Evolutionary conservation across 2,329 filamentous ascomycete species (phyloP).

Genomic region (Monosporascus sp.): DNA sequence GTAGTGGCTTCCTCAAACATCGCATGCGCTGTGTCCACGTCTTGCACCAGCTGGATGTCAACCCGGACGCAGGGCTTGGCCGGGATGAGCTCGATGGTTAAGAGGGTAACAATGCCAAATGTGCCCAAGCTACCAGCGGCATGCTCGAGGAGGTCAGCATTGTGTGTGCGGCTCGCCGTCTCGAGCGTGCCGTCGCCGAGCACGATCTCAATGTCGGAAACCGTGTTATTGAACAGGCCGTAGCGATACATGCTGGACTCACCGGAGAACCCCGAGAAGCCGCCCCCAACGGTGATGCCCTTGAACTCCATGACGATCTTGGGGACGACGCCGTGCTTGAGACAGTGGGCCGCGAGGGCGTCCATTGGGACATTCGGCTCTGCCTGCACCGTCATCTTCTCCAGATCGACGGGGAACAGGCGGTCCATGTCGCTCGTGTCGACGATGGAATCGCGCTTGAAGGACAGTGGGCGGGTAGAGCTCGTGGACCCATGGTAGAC

Average conservation of each 20-base stretch:
- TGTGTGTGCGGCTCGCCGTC: conserved; percentile 39
- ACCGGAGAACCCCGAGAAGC: conserved; percentile 50
- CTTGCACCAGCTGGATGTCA: conserved; percentile 37
- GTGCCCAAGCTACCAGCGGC: conserved; percentile 51
- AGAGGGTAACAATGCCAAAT: conserved; percentile 50
- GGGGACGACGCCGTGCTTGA: conserved; percentile 46
- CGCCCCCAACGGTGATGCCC: conserved; percentile 55
- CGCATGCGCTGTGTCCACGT: conserved; percentile 24
- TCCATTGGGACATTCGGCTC: conserved; percentile 59
- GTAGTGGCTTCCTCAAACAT: conserved; percentile 31
- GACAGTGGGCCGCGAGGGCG: conserved; percentile 44
- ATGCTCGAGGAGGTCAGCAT: conserved; percentile 46
- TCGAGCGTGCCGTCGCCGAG: conserved; percentile 48
- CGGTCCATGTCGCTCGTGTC: conserved; percentile 50
- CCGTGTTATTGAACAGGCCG: conserved; percentile 50
- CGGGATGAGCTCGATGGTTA: conserved; percentile 47
- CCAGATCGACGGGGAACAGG: conserved; percentile 47
- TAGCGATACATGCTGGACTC: conserved; percentile 54
- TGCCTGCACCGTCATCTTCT: conserved; percentile 44
- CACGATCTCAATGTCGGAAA: conserved; percentile 50
- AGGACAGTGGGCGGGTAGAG: conserved; percentile 44
- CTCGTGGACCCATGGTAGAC: conserved; percentile 60
- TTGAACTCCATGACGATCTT: conserved; percentile 57
- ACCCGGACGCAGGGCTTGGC: conserved; percentile 45
- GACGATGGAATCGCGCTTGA: conserved; percentile 37